Base-by-base conservation (phyloP, 2,329 filamentous ascomycete genomes). In the Monascus ruber region DNA sequence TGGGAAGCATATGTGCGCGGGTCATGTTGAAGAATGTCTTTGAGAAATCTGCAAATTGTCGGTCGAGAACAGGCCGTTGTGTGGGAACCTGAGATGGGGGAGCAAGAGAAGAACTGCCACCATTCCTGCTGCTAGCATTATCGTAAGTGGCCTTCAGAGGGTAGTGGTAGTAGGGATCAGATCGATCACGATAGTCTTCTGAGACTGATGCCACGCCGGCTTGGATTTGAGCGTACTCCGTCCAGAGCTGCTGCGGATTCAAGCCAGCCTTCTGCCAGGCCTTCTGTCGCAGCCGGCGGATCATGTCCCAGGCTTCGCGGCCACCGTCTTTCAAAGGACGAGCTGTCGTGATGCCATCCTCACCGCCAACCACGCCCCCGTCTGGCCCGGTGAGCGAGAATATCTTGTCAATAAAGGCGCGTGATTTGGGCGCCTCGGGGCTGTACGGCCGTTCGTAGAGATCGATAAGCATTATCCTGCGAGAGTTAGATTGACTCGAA, bases 281-380 rank as follows among this genome's bases (percentile, higher is more conserved):
- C 35, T 68, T 66, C 33, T 66, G 62, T 4, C 67, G 64, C 17
- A 70, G 55, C 10, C 64, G 55, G 27, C 64, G 62, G 40, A 70
- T 62, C 66, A 69, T 68, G 35, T 65, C 61, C 66, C 66, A 70
- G 7, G 66, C 66, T 51, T 70, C 65, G 34, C 62, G 59, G n/a
- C 66, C 67, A 10, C 66, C 66, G 37, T 70, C 66, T 39, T 65
- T 64, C 2, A 70, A 42, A 1, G 66, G 66, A 17, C 65, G 51
- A 37, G 65, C 62, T 1, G 60, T 62, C 5, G 63, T 62, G 26
- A 65, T 53, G 10, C 65, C 65, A 41, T 69, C 62, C 47, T 68
- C 61, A 3, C 63, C 63, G 25, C 65, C 65, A 2, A 69, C 64
- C 4, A 69, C 65, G 1, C 66, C 66, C 10, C 62, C 60, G 36